Percentiles rank a stretch among this genome's conserved stretches.
These are phyloP conservation scores for Myriosclerotinia curreyana DNA, from an alignment of 2,329 filamentous ascomycete species.

Conservation along the genomic window DNA sequence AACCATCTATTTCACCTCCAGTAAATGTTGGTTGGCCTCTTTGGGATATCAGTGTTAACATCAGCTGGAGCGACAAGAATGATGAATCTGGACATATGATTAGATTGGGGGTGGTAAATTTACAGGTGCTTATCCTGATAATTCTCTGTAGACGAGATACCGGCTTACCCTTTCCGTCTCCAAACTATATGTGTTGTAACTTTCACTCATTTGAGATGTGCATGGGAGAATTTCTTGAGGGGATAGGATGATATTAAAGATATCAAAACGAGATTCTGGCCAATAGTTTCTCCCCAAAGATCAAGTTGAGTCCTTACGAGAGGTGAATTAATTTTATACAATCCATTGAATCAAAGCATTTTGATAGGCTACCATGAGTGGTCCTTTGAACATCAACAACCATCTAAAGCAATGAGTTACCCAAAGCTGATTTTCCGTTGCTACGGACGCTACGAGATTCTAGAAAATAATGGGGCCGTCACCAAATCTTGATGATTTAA, in stretches of 20 bases:
- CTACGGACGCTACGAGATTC: rapidly evolving
- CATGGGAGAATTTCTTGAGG: rapidly evolving
- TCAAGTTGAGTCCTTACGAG: background rate
- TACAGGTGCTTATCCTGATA: background rate
- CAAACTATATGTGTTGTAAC: background rate
- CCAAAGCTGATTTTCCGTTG: background rate
- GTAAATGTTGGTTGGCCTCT: too few relatives aligned
- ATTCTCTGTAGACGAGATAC: background rate
- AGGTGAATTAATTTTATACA: background rate
- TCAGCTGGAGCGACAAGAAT: too few relatives aligned
- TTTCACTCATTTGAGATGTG: background rate
- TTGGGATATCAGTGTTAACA: too few relatives aligned
- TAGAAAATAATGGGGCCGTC: background rate
- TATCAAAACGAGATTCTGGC: background rate
- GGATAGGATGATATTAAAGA: background rate
- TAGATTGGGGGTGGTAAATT: background rate
- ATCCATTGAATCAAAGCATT: background rate
- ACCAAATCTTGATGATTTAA: background rate
- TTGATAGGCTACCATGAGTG: background rate
- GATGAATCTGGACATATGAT: background rate
- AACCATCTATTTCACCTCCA: too few relatives aligned
- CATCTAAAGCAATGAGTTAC: too few relatives aligned
- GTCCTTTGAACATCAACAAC: background rate
- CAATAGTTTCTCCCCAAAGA: too few relatives aligned
- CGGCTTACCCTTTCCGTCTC: rapidly evolving